These are phyloP conservation scores for Pseudoscleropodium purum DNA, from an alignment of 225 moss, liverwort and hornwort species.

Conservation along the genomic window DNA sequence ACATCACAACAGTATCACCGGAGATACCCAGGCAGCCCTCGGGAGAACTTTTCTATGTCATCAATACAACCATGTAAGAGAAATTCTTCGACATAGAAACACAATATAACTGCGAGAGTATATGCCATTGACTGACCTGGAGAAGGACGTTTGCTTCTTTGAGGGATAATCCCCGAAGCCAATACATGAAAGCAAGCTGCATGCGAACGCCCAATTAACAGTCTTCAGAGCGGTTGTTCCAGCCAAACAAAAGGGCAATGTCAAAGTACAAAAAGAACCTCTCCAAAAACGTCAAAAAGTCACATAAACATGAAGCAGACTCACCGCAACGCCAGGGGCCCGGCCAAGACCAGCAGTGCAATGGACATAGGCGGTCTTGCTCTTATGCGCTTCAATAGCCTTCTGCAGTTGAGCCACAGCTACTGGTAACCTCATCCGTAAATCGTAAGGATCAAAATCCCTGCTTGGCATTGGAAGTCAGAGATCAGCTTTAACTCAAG, in stretches of 20 bases:
- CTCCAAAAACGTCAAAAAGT: neutral
- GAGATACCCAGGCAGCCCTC: neutral
- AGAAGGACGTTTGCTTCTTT: conserved; percentile 73
- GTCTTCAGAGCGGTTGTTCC: neutral
- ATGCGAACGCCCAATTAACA: neutral
- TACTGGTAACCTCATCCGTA: conserved; percentile 68
- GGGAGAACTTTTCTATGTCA: neutral
- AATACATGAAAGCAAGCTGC: conserved; percentile 97
- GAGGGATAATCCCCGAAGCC: conserved; percentile 68
- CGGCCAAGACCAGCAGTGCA: conserved; percentile 98
- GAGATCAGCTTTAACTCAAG: neutral
- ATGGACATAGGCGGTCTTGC: conserved; percentile 66
- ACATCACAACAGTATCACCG: neutral
- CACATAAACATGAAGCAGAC: neutral
- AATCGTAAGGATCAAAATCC: conserved; percentile 85
- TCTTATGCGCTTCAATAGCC: conserved; percentile 43
- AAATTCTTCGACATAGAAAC: neutral
- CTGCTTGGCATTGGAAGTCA: conserved; percentile 27
- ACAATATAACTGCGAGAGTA: neutral
- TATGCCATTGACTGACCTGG: conserved; percentile 38
- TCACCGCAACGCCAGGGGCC: conserved; percentile 86
- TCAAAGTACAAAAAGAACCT: neutral
- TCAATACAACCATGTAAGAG: neutral
- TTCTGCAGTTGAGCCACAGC: conserved; percentile 75
- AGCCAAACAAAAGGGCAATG: neutral